Conservation (phyloP, 306 rosid species). For the Ammopiptanthus mongolicus region DNA sequence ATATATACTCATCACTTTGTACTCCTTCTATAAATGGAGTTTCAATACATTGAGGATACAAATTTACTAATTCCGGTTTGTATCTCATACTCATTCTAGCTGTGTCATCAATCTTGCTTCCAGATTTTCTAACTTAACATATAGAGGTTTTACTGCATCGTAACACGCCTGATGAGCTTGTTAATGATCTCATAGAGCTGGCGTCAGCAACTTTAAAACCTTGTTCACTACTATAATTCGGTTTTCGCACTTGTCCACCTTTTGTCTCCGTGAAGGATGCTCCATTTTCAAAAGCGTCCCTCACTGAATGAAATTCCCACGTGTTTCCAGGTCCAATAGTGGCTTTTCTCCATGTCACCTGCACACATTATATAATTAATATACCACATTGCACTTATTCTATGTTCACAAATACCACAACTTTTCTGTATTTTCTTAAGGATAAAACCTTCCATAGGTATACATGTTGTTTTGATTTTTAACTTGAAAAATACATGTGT, state of each 20-base stretch:
- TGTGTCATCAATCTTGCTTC: background rate
- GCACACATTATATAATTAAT: background rate
- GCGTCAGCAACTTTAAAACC: slow-evolving; percentile 17
- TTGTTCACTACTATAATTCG: slow-evolving; percentile 15
- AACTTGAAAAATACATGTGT: too few species aligned
- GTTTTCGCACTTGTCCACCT: background rate
- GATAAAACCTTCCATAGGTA: too few species aligned
- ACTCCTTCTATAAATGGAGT: background rate
- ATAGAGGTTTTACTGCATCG: slow-evolving; percentile 11
- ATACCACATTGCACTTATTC: background rate
- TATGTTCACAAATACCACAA: background rate
- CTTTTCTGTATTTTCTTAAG: too few species aligned
- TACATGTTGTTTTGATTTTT: too few species aligned
- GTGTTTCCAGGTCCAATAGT: background rate
- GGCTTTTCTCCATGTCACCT: slow-evolving; percentile 35
- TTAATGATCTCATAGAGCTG: slow-evolving; percentile 17
- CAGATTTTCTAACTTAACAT: slow-evolving; percentile 7
- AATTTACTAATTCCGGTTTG: background rate
- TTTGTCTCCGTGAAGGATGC: slow-evolving; percentile 21
- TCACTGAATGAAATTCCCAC: slow-evolving; percentile 23
- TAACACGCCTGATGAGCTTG: slow-evolving; percentile 22
- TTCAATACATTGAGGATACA: background rate
- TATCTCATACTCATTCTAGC: background rate
- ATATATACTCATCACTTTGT: background rate
- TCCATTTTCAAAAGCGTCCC: slow-evolving; percentile 34